Evolutionary conservation across 805 yeast species (phyloP).

Genomic region (Wickerhamiella dianesei): DNA sequence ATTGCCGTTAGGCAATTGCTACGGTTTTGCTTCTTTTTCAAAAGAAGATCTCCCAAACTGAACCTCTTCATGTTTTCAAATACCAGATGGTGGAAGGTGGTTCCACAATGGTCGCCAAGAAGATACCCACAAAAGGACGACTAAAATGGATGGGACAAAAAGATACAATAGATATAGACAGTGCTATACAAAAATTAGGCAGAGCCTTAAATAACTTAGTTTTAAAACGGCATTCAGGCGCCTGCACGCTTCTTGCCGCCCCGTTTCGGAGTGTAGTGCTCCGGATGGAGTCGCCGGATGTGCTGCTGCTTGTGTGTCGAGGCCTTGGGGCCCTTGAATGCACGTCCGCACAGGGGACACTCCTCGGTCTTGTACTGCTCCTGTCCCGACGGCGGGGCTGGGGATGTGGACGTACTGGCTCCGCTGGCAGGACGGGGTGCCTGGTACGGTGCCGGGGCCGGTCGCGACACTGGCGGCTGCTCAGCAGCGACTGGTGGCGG

Average conservation of each 20-base stretch:
- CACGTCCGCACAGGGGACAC: slow-evolving; percentile 33
- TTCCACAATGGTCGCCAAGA: too few species aligned
- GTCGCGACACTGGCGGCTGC: background rate
- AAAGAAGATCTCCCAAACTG: too few species aligned
- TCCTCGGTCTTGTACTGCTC: slow-evolving; percentile 23
- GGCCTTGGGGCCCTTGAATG: slow-evolving; percentile 35
- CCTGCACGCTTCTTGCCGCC: slow-evolving; percentile 29
- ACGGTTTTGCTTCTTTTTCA: too few species aligned
- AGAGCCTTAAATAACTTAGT: background rate
- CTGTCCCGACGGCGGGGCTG: slow-evolving; percentile 5
- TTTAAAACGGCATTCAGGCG: background rate
- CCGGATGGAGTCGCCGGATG: slow-evolving; percentile 34
- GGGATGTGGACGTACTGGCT: slow-evolving; percentile 9
- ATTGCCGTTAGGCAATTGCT: too few species aligned
- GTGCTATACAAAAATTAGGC: background rate
- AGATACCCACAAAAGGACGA: too few species aligned
- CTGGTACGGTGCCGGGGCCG: background rate
- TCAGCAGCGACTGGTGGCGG: too few species aligned
- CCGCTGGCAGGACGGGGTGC: slow-evolving; percentile 1
- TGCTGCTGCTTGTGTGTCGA: slow-evolving; percentile 38
- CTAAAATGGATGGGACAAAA: too few species aligned
- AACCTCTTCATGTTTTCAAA: too few species aligned
- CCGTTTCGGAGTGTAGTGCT: slow-evolving; percentile 33
- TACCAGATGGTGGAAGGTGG: too few species aligned
- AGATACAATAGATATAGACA: too few species aligned